Evolutionary conservation across 1,284 basidiomycete species (phyloP), one percentile per base, ranked within the genome.

Genomic region (Heterobasidion irregulare): DNA sequence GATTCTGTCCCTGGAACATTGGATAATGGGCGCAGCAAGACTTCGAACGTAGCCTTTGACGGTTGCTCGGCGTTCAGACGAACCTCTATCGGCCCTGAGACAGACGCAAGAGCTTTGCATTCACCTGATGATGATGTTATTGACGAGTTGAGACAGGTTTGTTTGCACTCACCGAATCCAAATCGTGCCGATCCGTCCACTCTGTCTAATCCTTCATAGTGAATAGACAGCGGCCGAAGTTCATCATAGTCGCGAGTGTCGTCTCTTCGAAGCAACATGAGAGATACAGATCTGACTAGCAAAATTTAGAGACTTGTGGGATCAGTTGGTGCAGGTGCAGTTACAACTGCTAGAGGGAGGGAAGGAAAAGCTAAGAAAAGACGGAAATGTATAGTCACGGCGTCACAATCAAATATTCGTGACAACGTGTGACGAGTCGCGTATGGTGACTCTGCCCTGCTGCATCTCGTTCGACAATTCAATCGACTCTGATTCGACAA

Each of bases 31-130:
- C 88, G 78, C 15, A 88, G 73, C 46, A 73, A 68, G 50, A 91
- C 79, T 62, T 91, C 89, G 59, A 92, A 77, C 0, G 84, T 82
- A 0, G 87, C 80, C 56, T 79, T 80, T n/a, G 83, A 83, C 6
- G 89, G 78, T 46, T 80, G 75, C 69, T 91, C 89, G 15, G 76
- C 67, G 2, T 79, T 76, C 9, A 82, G 71, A 16, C 86, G 75
- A 52, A 84, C 83, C 59, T 89, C 82, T 47, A 89, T 83, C n/a
- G 89, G 89, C 0, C 89, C 88, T 8, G 86, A 87, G 34, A 89
- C 66, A 6, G 87, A 89, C 7, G 84, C 79, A 32, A 90, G 67
- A 1, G 81, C 77, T 50, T 69, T 64, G 6, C 76, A 77, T 26
- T 72, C 65, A 43, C 79, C 78, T 79, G 60, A 26, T 33, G 18